These are phyloP conservation scores for Zygoascus hellenicus DNA, from an alignment of 1,139 yeast genomes.

Conservation along the genomic window DNA sequence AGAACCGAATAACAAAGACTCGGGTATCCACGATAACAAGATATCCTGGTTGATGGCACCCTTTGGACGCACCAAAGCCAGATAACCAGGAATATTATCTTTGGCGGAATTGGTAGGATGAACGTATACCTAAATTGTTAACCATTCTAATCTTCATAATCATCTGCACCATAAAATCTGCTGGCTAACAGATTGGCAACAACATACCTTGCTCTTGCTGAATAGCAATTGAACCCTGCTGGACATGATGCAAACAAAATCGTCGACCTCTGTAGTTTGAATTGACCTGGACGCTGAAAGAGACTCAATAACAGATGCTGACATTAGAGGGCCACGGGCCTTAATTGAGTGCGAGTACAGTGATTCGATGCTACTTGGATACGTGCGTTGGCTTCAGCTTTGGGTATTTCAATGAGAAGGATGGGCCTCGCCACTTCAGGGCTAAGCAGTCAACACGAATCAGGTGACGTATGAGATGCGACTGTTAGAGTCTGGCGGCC, in stretches of 20 bases:
- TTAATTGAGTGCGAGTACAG: neutral
- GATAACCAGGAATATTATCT: constrained; percentile 75
- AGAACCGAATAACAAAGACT: constrained; percentile 41
- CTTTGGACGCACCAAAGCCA: constrained; percentile 53
- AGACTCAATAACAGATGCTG: neutral
- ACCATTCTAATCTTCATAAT: too few relatives aligned
- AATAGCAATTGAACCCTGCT: constrained; percentile 32
- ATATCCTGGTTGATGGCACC: constrained; percentile 54
- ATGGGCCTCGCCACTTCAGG: neutral
- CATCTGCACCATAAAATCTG: too few relatives aligned
- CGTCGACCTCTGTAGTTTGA: constrained; percentile 4
- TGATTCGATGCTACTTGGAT: neutral
- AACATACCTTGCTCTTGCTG: constrained; percentile 35
- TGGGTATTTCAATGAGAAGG: neutral
- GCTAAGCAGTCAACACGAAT: neutral
- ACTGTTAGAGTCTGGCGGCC: neutral
- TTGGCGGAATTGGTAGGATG: constrained; percentile 71
- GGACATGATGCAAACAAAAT: constrained; percentile 13
- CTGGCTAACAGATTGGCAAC: neutral
- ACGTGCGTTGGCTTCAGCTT: neutral
- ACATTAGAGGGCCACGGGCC: neutral
- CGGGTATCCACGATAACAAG: constrained; percentile 73
- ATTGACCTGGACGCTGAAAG: neutral
- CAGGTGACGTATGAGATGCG: neutral
- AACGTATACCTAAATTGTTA: constrained; percentile 50